Evolutionary conservation across 768 basidiomycete species (phyloP), one percentile per base, ranked within the genome.

Genomic region (Daedalea quercina): DNA sequence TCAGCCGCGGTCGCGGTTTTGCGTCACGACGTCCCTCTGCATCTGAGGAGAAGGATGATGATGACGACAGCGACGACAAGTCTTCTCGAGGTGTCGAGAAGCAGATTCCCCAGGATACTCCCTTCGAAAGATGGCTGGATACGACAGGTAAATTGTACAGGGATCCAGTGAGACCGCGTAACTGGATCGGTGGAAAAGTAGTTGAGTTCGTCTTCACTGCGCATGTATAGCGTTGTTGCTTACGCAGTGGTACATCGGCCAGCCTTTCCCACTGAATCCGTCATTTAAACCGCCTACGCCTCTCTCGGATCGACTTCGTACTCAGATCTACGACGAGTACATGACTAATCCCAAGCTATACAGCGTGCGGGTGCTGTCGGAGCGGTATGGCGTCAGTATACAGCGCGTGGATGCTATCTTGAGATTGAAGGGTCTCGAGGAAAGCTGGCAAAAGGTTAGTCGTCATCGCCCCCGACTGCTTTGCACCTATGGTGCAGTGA

Each of bases 181-280:
- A 84, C 52, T 90, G 85, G 82, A 71, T 91, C 9, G 79, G 80
- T 56, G 72, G 68, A 28, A 67, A 73, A 58, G 73, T 76, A 72
- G 84, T 82, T 64, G 69, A 72, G 76, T 74, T 63, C 60, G 57
- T 66, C 65, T 64, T 61, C 17, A n/a, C 2, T 13, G 28, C 43
- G 53, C 44, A 26, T 2, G 9, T 47, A n/a, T 47, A 4, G 19
- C 3, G 57, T 25, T 47, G 35, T 51, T 46, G 57, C 45, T 53
- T 19, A 51, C 51, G 53, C 58, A 26, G 56, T 47, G 34, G 22
- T 20, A 31, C n/a, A 11, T 50, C 22, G 44, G 12, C 50, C 53
- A 94, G 90, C 91, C 90, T 0, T 94, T 94, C 65, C 89, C 90
- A 12, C 73, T 89, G 69, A 94, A 95, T 63, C 81, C 81, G 4